Base-by-base conservation (phyloP, 495 filamentous ascomycete species). In the Neurospora intermedia region DNA sequence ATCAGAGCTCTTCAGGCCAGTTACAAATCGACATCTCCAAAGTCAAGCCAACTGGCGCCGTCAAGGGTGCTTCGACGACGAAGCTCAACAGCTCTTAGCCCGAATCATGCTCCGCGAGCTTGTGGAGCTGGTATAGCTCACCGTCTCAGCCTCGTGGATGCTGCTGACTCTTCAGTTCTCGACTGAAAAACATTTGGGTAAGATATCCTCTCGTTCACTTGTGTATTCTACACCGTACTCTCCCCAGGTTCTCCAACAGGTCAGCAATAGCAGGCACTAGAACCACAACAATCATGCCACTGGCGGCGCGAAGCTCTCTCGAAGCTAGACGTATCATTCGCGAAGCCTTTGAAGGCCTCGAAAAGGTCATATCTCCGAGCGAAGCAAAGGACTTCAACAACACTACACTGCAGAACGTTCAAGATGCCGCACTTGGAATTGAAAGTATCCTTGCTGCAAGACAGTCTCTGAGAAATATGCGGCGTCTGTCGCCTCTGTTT, bases 401-500 rank as follows among this genome's bases (percentile, higher is more conserved):
- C 20, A 79, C 79, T 1, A 80, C 77, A 1, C 80, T 86, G 18
- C 66, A 83, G 35, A 73, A 81, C 71, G 84, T 85, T 0, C 73
- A 75, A 69, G 73, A 78, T 16, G 77, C 84, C 8, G 80, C 81
- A 18, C 72, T 74, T 18, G 70, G 76, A 6, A 80, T 85, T 70
- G 84, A 86, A 40, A 73, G 73, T 40, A 75, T 82, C 70, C 78
- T 84, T 11, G 81, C 78, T 6, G 77, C 78, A 2, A 73, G 82
- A 27, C 76, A 77, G 69, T 77, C 71, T 2, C 79, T 85, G 15
- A 77, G 83, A 15, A 83, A 83, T 54, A 81, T 86, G 76, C 76
- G 76, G 10, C 81, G 83, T 16, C 78, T 86, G 4, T 69, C 73
- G 42, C 83, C 83, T 10, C 77, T 85, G 6, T 79, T 86, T 46